phyloP scores from a whole-genome alignment of 345 rosid genomes.

The Eucalyptus albens region DNA sequence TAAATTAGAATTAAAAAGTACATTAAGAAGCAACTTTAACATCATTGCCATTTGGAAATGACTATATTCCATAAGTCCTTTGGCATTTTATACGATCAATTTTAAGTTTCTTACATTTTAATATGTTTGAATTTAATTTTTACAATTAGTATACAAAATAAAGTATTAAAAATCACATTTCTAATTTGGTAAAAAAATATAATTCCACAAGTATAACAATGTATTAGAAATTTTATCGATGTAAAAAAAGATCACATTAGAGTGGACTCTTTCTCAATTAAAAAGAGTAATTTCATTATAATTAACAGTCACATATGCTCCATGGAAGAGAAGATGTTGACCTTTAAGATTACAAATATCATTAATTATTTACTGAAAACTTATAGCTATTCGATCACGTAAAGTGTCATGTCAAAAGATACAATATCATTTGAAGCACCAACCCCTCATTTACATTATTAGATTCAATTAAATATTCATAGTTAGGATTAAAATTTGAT shows the following conservation, averaged over 20 bases:
- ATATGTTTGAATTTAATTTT: neutral
- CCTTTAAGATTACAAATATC: neutral
- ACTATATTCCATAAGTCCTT: neutral
- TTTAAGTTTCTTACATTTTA: neutral
- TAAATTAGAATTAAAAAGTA: neutral
- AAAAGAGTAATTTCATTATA: neutral
- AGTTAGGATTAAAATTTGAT: neutral
- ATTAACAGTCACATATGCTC: neutral
- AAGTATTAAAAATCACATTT: neutral
- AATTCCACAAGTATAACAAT: neutral
- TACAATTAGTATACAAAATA: neutral
- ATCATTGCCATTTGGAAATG: neutral
- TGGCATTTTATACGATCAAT: neutral
- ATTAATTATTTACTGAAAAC: neutral
- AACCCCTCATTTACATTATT: neutral
- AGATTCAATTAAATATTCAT: neutral
- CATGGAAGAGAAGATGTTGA: neutral
- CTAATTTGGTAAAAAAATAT: neutral
- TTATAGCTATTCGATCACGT: neutral
- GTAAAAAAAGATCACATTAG: neutral
- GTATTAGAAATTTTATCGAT: neutral
- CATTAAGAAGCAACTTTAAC: neutral
- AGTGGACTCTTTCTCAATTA: neutral
- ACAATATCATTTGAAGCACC: neutral
- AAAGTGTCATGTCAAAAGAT: neutral